These are phyloP conservation scores for Calonectria crousiana DNA, from an alignment of 2,329 filamentous ascomycete species.

Conservation along the genomic window DNA sequence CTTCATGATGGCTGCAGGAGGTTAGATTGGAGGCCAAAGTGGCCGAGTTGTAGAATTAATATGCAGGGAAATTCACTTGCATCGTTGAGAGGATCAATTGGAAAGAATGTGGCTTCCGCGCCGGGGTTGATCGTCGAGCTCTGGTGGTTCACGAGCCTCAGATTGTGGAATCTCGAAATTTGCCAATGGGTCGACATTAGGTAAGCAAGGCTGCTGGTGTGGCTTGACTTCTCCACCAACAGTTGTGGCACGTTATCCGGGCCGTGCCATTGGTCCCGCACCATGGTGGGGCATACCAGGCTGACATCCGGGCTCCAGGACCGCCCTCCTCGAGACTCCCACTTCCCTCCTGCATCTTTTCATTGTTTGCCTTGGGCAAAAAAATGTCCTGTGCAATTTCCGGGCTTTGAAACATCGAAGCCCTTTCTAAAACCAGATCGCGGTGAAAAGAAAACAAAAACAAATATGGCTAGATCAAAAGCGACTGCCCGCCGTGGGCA, in stretches of 20 bases:
- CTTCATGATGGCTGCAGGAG: slow-evolving; percentile 45
- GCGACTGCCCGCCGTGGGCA: neutral
- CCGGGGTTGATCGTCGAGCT: slow-evolving; percentile 32
- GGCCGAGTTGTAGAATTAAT: neutral
- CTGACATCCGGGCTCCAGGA: slow-evolving; percentile 36
- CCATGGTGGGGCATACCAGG: slow-evolving; percentile 35
- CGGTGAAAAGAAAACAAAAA: neutral
- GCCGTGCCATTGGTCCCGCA: slow-evolving; percentile 25
- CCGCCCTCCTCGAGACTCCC: slow-evolving; percentile 30
- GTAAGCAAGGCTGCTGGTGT: slow-evolving; percentile 48
- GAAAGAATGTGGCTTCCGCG: slow-evolving; percentile 34
- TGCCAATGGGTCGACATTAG: slow-evolving; percentile 42
- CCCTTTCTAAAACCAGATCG: neutral
- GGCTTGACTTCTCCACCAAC: neutral
- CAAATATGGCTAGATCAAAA: slow-evolving; percentile 31
- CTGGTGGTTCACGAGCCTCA: slow-evolving; percentile 30
- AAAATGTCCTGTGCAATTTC: neutral
- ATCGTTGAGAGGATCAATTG: slow-evolving; percentile 38
- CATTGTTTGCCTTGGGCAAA: slow-evolving; percentile 3
- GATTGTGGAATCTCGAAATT: slow-evolving; percentile 45
- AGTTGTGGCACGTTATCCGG: slow-evolving; percentile 31
- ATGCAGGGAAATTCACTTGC: slow-evolving; percentile 22
- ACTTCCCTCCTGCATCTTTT: slow-evolving; percentile 32
- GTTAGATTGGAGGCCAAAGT: slow-evolving; percentile 21
- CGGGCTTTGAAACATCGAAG: neutral